These are phyloP conservation scores for Naganishia friedmannii DNA, from an alignment of 768 basidiomycete species.

Conservation along the genomic window DNA sequence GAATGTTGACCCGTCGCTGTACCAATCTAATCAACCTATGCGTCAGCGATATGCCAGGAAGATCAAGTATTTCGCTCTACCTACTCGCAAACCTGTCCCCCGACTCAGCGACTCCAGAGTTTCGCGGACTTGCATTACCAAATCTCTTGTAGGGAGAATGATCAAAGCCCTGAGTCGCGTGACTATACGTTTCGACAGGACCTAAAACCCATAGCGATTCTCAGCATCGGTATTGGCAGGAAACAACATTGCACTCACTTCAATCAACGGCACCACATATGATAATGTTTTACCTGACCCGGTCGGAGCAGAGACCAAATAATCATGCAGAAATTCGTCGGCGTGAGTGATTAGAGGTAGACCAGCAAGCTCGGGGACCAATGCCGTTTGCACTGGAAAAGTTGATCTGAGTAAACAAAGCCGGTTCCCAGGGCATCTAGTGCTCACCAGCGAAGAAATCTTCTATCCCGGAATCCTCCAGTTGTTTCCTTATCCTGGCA, in stretches of 20 bases:
- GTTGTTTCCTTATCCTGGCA: slow-evolving; percentile 57
- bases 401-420: not conserved
- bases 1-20: slow-evolving; percentile 90
- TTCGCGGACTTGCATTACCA: slow-evolving; percentile 87
- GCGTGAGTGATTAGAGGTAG: slow-evolving; percentile 59
- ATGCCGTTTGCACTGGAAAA: slow-evolving; percentile 74
- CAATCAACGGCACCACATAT: slow-evolving; percentile 89
- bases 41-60: not conserved
- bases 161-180: slow-evolving; percentile 83
- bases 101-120: slow-evolving; percentile 80
- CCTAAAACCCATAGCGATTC: slow-evolving; percentile 53
- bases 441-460: slow-evolving; percentile 86
- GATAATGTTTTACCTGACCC: slow-evolving; percentile 97
- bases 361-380: slow-evolving; percentile 76
- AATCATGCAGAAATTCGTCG: slow-evolving; percentile 67
- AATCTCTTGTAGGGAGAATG: slow-evolving; percentile 87
- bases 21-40: slow-evolving; percentile 57
- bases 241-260: slow-evolving; percentile 57
- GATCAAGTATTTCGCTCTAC: slow-evolving; percentile 18
- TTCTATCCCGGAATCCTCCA: slow-evolving; percentile 73
- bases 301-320: slow-evolving; percentile 93
- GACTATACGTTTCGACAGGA: slow-evolving; percentile 68
- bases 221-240: not conserved
- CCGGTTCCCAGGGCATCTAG: slow-evolving; percentile 9
- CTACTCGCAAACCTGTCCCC: slow-evolving; percentile 81